Conservation (phyloP, 306 rosid species). For the Dryas octopetala region DNA sequence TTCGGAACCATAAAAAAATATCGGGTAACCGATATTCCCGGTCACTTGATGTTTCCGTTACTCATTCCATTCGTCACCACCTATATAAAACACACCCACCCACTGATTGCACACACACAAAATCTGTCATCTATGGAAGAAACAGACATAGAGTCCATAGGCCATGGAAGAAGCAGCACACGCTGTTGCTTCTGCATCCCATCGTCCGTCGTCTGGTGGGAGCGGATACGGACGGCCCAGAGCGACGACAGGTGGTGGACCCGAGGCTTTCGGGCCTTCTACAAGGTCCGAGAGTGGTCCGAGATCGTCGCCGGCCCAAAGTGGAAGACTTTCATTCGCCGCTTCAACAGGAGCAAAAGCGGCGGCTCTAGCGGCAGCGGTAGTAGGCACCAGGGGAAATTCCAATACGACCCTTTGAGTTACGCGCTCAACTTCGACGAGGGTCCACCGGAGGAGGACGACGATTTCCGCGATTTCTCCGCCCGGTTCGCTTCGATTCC, state of each 20-base stretch:
- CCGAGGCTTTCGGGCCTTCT: constrained; percentile 52
- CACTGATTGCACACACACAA: background rate
- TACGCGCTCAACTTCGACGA: constrained; percentile 90
- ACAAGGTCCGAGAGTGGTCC: constrained; percentile 81
- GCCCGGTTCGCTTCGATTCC: constrained; percentile 59
- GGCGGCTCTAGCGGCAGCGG: background rate
- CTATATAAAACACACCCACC: background rate
- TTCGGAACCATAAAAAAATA: background rate
- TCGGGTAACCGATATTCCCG: constrained; percentile 26
- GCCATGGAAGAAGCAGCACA: constrained; percentile 33
- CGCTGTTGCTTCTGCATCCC: constrained; percentile 65
- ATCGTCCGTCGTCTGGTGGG: constrained; percentile 65
- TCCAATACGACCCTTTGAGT: constrained; percentile 83
- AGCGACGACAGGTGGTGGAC: constrained; percentile 65
- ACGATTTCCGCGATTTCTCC: constrained; percentile 62
- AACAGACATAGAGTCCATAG: constrained; percentile 41
- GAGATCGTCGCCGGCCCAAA: constrained; percentile 94
- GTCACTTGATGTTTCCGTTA: constrained; percentile 35
- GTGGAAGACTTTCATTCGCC: constrained; percentile 92
- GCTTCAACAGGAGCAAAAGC: constrained; percentile 57
- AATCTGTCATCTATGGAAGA: constrained; percentile 2
- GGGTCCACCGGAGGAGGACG: constrained; percentile 50
- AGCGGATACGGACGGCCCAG: constrained; percentile 43
- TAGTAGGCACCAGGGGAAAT: constrained; percentile 51
- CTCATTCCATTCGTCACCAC: background rate